Percentiles rank a stretch among this genome's conserved stretches.
Evolutionary conservation across 768 basidiomycete species (phyloP).

Genomic region (Phylloporus sp.): DNA sequence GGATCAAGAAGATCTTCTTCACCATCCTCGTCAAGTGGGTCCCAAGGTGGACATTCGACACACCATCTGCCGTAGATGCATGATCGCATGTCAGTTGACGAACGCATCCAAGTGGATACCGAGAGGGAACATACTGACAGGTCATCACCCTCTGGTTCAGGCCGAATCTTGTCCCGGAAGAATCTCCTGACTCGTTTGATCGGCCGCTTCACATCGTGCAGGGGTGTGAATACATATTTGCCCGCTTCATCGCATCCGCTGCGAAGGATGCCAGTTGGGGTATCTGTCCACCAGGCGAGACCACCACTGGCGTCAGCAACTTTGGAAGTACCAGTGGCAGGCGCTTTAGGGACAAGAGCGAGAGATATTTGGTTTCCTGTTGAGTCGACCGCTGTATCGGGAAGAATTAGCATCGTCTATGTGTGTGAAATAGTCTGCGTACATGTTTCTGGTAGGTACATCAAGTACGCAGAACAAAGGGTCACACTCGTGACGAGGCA

Average conservation of each 20-base stretch:
- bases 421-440: background rate
- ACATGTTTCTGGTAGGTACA: slow-evolving; percentile 32
- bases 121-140: slow-evolving; percentile 13
- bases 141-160: slow-evolving; percentile 12
- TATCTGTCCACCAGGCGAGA: slow-evolving; percentile 20
- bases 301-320: background rate
- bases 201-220: slow-evolving; percentile 18
- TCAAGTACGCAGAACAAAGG: slow-evolving; percentile 29
- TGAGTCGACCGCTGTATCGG: slow-evolving; percentile 7
- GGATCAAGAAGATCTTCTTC: slow-evolving; percentile 17
- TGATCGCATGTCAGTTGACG: background rate
- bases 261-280: slow-evolving; percentile 16
- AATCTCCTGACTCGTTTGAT: slow-evolving; percentile 6
- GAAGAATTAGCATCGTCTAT: background rate
- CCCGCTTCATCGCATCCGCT: slow-evolving; percentile 16
- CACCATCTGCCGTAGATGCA: slow-evolving; percentile 15
- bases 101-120: too few relatives aligned
- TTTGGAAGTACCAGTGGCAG: background rate
- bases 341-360: slow-evolving; percentile 15
- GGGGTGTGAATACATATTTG: slow-evolving; percentile 15
- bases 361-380: slow-evolving; percentile 17
- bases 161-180: slow-evolving; percentile 14
- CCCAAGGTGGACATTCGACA: slow-evolving; percentile 19
- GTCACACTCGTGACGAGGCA: slow-evolving; percentile 30
- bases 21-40: slow-evolving; percentile 26